Evolutionary conservation across 495 filamentous ascomycete species (phyloP), one percentile per base, ranked within the genome.

Genomic region (Penicillium alfredii): DNA sequence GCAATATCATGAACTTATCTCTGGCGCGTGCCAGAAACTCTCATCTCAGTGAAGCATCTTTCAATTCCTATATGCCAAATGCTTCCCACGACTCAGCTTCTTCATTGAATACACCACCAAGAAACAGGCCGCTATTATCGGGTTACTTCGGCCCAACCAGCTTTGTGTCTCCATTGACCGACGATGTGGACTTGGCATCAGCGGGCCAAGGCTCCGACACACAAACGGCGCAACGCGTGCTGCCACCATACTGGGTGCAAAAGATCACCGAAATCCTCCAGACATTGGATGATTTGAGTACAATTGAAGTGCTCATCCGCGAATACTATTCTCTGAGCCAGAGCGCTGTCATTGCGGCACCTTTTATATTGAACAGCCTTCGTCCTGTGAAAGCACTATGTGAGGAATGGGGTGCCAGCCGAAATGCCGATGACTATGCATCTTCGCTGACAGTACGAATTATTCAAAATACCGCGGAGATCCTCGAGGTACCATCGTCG

Each of bases 121-220:
- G 40, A 8, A 42, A 18, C 12, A 38, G 42, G 16, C 44, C 56
- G 2, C 35, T 58, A 3, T 36, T 51, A 6, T 32, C 56, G 11
- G 56, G 59, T 2, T 59, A 63, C 29, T 38, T 61, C 21, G 59
- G 59, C 13, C 56, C 59, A 4, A 63, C 49, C 3, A 63, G 59
- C 24, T 56, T 55, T 35, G 51, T 61, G 4, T 46, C 51, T 8
- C 37, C 45, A 0, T 38, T 63, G 20, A 35, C 35, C 4, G 47
- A 48, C 1, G 51, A 48, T 39, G 34, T 44, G 10, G 49, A 50
- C 10, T 20, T 49, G 17, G 33, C 40, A 4, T 40, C 53, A 3
- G 36, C 30, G 8, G 33, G 34, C 4, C 40, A 35, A 24, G 16
- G 41, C 10, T 10, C 40, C 6, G 37, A 40, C 2, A 21, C 30